Base-by-base conservation (phyloP, 495 filamentous ascomycete species). In the Talaromyces thailandensis region DNA sequence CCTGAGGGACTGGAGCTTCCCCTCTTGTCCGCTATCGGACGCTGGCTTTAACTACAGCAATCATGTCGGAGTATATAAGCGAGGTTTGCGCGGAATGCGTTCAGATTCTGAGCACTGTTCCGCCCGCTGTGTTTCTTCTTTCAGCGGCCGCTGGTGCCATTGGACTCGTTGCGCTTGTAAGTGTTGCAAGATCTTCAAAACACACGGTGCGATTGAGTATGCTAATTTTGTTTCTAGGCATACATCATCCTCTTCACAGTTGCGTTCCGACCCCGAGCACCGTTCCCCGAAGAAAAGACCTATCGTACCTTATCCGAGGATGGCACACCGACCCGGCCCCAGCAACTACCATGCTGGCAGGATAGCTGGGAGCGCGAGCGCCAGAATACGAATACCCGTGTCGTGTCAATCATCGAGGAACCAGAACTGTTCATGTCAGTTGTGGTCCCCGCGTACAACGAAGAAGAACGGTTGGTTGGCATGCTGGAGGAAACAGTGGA, bases 391-490 rank as follows among this genome's bases (percentile, higher is more conserved):
- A 66, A 73, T 64, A 60, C 75, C 67, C 61, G 69, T 66, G 64
- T 75, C 61, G 18, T 72, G 9, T 67, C 77, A 2, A 74, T 78
- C 35, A 73, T 83, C 32, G 76, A 79, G 32, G 75, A 77, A 4
- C 75, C 86, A 0, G 82, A 86, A 24, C 67, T 91, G 8, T 84
- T 84, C 70, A 85, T 98, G 79, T 93, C 88, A 59, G 85, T 98
- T 3, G 91, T 98, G 3, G 88, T 98, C 55, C 94, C 94, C 0
- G 94, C 94, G 6, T 99, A 91, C 79, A 98, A 99, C 71, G 94
- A 99, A 66, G 85, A 91, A 65, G 81, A 90, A 61, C 85, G 94
- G 14, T 79, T 99, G 21, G 78, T 81, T 6, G 85, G 85, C 8
- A 96, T 96, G 82, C 79, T 99, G 18, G 86, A 92, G 65, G 94